A percentile compares a stretch with the other conserved stretches of the same genome.
Conservation (phyloP, 2,329 filamentous ascomycete genomes). For the Pyrenophora tritici-repentis region DNA sequence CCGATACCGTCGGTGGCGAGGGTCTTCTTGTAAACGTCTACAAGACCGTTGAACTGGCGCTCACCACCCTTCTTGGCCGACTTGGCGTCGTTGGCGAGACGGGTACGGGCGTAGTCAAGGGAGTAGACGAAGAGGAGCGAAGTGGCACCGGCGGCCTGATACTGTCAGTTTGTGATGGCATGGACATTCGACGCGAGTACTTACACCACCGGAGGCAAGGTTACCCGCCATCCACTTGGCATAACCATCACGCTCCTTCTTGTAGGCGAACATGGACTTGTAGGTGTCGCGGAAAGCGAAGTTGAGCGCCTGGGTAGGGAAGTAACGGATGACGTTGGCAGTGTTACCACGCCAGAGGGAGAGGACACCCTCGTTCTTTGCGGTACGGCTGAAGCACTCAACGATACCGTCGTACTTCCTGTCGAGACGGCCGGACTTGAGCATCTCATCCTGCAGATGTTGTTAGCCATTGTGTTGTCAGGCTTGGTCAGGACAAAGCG, state of each 20-base stretch:
- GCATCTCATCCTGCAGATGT: constrained; percentile 89
- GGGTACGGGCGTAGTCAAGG: constrained; percentile 99
- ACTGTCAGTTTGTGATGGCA: constrained; percentile 16
- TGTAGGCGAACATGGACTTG: constrained; percentile 99
- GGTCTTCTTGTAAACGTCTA: constrained; percentile 99
- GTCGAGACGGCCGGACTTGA: constrained; percentile 97
- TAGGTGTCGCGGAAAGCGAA: constrained; percentile 99
- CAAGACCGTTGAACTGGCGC: constrained; percentile 99
- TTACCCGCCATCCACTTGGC: constrained; percentile 99
- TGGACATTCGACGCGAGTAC: constrained; percentile 45
- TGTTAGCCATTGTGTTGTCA: constrained; percentile 23
- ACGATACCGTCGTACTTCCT: constrained; percentile 91
- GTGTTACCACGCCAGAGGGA: constrained; percentile 99
- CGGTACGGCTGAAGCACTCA: constrained; percentile 96
- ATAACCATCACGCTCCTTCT: constrained; percentile 99
- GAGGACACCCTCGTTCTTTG: constrained; percentile 87
- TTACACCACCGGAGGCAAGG: constrained; percentile 99
- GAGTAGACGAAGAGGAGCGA: constrained; percentile 99
- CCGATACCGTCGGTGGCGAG: constrained; percentile 97
- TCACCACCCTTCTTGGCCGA: constrained; percentile 95
- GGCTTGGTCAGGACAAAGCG: constrained; percentile 49
- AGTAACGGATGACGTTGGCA: constrained; percentile 99
- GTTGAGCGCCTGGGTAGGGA: constrained; percentile 99
- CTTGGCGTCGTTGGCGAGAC: constrained; percentile 99
- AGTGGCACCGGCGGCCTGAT: constrained; percentile 93